A percentile compares a stretch with the other conserved stretches of the same genome.
Conservation (phyloP, 805 yeast genomes). For the Candida ovalis region DNA sequence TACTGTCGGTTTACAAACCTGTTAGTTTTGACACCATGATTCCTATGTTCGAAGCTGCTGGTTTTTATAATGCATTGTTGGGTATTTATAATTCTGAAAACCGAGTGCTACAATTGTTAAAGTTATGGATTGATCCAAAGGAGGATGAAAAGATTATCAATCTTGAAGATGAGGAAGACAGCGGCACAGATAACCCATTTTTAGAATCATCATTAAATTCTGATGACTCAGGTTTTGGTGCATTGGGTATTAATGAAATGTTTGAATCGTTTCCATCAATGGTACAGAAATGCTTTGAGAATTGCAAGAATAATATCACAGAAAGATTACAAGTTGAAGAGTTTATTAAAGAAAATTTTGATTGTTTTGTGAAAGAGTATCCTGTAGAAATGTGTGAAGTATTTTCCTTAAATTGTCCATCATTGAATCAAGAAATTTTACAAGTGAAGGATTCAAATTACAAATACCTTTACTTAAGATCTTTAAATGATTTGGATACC, state of each 20-base stretch:
- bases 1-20: conserved; percentile 66
- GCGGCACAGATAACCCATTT: conserved; percentile 1
- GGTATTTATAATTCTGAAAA: conserved; percentile 53
- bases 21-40: conserved; percentile 46
- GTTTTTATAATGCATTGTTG: conserved; percentile 56
- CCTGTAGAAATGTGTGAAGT: conserved; percentile 34
- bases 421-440: conserved; percentile 37
- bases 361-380: conserved; percentile 28
- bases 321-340: conserved; percentile 24
- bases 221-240: conserved; percentile 2
- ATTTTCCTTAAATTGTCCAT: conserved; percentile 35
- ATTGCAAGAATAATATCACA: conserved; percentile 7
- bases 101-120: conserved; percentile 48
- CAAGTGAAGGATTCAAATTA: conserved; percentile 23
- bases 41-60: conserved; percentile 48
- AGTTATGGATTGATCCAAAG: conserved; percentile 42
- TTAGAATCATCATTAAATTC: background rate
- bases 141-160: conserved; percentile 5
- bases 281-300: conserved; percentile 24
- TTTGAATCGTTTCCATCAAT: conserved; percentile 30
- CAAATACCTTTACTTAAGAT: conserved; percentile 32
- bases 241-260: conserved; percentile 17
- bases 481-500: conserved; percentile 26
- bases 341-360: conserved; percentile 29
- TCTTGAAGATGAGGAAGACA: background rate